Evolutionary conservation across 306 rosid species (phyloP).

Genomic region (Trifolium subterraneum): DNA sequence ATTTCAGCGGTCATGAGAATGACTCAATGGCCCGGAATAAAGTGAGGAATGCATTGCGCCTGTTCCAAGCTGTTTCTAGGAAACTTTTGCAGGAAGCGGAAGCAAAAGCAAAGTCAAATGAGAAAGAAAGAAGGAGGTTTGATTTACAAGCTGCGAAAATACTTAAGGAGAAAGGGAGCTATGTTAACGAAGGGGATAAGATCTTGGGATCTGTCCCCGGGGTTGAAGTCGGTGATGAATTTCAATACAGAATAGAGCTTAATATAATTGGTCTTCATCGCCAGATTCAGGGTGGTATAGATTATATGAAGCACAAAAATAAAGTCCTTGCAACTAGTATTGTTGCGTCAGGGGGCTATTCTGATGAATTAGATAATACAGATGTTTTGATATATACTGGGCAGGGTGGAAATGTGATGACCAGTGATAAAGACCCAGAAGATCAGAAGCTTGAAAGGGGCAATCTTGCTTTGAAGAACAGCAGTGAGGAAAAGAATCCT

Average conservation of each 20-base stretch:
- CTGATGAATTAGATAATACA: conserved; percentile 71
- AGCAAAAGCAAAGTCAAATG: conserved; percentile 61
- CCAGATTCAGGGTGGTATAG: conserved; percentile 78
- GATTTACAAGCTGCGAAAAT: conserved; percentile 63
- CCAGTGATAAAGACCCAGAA: conserved; percentile 73
- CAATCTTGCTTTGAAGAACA: conserved; percentile 88
- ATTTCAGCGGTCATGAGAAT: conserved; percentile 42
- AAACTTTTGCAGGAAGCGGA: conserved; percentile 83
- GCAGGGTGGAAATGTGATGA: conserved; percentile 87
- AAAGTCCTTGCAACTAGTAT: conserved; percentile 80
- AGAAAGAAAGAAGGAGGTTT: conserved; percentile 57
- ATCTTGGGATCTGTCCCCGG: conserved; percentile 84
- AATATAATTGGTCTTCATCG: conserved; percentile 84
- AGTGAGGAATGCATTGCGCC: conserved; percentile 80
- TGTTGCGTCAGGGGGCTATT: conserved; percentile 87
- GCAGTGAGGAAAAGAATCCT: conserved; percentile 65
- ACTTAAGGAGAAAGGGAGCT: conserved; percentile 63
- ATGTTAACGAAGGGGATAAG: conserved; percentile 66
- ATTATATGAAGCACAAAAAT: conserved; percentile 60
- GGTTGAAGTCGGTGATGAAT: conserved; percentile 93
- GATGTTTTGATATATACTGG: conserved; percentile 80
- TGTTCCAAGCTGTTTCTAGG: conserved; percentile 74
- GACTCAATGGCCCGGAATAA: conserved; percentile 58
- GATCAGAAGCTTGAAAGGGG: conserved; percentile 96
- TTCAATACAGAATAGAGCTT: conserved; percentile 87